Conservation (phyloP, 257 asterid genomes). For the Solanum microdontum region DNA sequence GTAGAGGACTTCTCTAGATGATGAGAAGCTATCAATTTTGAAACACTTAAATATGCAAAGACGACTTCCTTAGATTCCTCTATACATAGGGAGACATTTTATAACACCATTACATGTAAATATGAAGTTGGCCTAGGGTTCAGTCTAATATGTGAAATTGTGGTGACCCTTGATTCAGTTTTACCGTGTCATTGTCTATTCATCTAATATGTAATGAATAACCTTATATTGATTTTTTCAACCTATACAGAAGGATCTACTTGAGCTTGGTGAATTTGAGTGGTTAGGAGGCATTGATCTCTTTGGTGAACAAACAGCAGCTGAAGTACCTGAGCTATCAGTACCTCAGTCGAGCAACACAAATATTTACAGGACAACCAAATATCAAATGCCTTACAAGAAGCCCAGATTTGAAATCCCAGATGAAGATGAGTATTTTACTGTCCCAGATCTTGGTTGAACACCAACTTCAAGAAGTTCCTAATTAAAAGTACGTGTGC, state of each 20-base stretch:
- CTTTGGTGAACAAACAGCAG: constrained; percentile 67
- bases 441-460: constrained; percentile 93
- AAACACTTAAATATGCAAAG: neutral
- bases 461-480: neutral
- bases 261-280: constrained; percentile 70
- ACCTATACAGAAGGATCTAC: constrained; percentile 56
- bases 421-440: constrained; percentile 69
- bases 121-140: neutral
- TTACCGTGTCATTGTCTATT: neutral
- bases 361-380: constrained; percentile 22
- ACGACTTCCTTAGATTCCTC: neutral
- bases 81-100: neutral
- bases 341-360: constrained; percentile 30
- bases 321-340: constrained; percentile 82
- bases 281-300: constrained; percentile 62
- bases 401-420: constrained; percentile 53
- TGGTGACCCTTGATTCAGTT: neutral
- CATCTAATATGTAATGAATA: neutral
- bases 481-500: neutral
- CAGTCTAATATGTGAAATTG: neutral
- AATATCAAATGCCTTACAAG: constrained; percentile 42
- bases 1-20: neutral
- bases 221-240: neutral
- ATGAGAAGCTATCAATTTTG: neutral
- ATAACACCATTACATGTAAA: neutral